phyloP scores from a whole-genome alignment of 169 alveolate species.

The Nephromyces sp. region DNA sequence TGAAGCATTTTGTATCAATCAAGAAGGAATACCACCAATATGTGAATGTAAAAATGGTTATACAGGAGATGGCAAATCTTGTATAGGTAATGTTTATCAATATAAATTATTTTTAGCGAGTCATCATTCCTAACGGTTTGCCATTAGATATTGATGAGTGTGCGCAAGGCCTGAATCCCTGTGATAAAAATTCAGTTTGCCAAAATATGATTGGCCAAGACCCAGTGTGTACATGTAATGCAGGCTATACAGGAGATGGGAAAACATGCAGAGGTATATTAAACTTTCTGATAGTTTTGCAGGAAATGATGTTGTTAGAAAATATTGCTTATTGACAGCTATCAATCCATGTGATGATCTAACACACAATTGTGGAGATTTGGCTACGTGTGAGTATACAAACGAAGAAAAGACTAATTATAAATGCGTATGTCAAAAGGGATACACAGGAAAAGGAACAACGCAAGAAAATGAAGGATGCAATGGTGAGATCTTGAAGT shows the following conservation, averaged over 20 bases:
- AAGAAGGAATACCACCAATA: neutral
- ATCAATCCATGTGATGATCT: too few species aligned
- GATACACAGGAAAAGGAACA: too few species aligned
- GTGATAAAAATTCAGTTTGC: neutral
- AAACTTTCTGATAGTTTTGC: too few species aligned
- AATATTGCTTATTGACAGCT: too few species aligned
- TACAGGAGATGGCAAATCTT: neutral
- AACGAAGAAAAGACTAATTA: neutral
- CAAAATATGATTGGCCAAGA: neutral
- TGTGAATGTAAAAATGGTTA: neutral
- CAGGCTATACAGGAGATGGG: neutral
- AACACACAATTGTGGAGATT: neutral
- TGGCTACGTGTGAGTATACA: neutral
- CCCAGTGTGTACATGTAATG: neutral
- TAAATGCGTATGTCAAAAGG: neutral
- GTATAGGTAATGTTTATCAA: neutral
- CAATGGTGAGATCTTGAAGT: too few species aligned
- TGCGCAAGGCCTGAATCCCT: neutral
- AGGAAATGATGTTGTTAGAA: too few species aligned
- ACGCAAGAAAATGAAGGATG: too few species aligned
- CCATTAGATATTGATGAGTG: neutral
- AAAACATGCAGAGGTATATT: too few species aligned
- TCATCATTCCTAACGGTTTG: neutral
- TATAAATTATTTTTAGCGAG: neutral
- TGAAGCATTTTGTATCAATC: neutral